Conservation (phyloP, 768 basidiomycete genomes). For the Hysterangium stoloniferum region DNA sequence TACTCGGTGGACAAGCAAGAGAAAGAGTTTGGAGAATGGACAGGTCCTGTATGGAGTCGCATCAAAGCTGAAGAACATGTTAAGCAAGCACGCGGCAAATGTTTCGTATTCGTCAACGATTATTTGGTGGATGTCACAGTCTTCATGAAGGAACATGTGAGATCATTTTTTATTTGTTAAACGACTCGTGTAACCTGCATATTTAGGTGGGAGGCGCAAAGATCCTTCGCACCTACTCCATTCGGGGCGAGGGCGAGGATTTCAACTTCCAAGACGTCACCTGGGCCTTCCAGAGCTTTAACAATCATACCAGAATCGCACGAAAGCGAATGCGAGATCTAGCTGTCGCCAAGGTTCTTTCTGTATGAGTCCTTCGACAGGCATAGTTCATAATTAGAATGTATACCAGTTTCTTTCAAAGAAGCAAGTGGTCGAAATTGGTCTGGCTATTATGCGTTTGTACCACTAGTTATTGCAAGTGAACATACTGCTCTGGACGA, state of each 20-base stretch:
- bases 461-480: too few species aligned
- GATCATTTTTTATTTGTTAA: conserved; percentile 20
- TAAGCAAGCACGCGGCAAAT: conserved; percentile 26
- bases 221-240: conserved; percentile 45
- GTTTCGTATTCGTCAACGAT: conserved; percentile 51
- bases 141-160: conserved; percentile 61
- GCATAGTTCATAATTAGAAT: too few species aligned
- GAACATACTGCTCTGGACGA: too few species aligned
- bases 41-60: conserved; percentile 35
- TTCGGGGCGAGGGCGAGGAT: conserved; percentile 17
- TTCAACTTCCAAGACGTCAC: conserved; percentile 37
- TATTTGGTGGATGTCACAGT: conserved; percentile 52
- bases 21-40: conserved; percentile 21
- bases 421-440: too few species aligned
- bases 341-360: conserved; percentile 38
- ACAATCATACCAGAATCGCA: conserved; percentile 58
- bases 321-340: conserved; percentile 40
- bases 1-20: neutral
- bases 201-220: conserved; percentile 55
- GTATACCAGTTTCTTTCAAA: too few species aligned
- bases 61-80: conserved; percentile 29
- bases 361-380: too few species aligned
- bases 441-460: too few species aligned
- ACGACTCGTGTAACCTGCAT: neutral
- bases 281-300: conserved; percentile 64